Evolutionary conservation across 805 yeast genomes (phyloP), one percentile per base, ranked within the genome.

Genomic region (Yarrowia hollandica): DNA sequence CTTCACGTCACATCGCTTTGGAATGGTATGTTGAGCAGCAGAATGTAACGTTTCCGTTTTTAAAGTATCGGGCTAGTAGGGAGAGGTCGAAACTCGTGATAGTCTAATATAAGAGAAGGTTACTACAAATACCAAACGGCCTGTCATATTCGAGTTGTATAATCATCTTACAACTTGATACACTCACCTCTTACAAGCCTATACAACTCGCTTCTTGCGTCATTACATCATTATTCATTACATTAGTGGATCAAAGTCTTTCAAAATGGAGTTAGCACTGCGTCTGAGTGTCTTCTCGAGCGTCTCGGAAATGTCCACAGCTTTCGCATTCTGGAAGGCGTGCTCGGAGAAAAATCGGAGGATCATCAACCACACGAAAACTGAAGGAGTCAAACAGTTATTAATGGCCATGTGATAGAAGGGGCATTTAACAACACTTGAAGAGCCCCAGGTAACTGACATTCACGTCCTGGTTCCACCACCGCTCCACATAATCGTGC

Each of bases 401-500:
- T 35, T 44, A 9, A 44, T 44, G 52, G 25, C 16, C 16, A 30
- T 26, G 22, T 41, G 48, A 25, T 10, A 19, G 28, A 10, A 10
- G 10, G 28, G 28, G 28, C n/a, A 10, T 6, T 18, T 37, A 52
- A 11, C 58, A 52, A 16, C 42, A 52, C 35, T 37, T 35, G 42
- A 37, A 52, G 15, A 37, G 35, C n/a, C 44, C 44, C 58, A 35
- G 33, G 18, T 37, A 52, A 10, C 58, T 52, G 44, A 37, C 33
- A 5, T 5, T 35, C 21, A 52, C 28, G 33, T 52, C 44, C 15
- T 19, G 21, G 34, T 52, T 52, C 44, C 44, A 52, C 44, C 58
- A 52, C 5, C 42, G 44, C 18, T 35, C 58, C 35, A 37, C 58
- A 19, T 35, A 52, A 8, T 52, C 58, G 6, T 35, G 34, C 58